These are phyloP conservation scores for Leccinum subtestaceum DNA, from an alignment of 768 basidiomycete species.

Conservation along the genomic window DNA sequence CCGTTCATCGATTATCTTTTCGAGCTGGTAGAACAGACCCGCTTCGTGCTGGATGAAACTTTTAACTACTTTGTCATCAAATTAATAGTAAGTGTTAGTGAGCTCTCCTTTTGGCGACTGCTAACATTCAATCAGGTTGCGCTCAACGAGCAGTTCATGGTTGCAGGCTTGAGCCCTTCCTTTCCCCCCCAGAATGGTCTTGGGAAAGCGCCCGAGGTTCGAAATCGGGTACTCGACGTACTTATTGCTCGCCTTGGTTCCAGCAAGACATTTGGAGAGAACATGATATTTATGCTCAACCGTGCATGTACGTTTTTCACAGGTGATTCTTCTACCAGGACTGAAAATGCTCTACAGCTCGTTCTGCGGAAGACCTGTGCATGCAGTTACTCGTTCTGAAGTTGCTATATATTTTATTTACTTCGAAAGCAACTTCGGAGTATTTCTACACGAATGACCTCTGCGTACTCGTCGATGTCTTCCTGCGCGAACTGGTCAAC, in stretches of 20 bases:
- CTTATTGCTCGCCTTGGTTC: constrained; percentile 80
- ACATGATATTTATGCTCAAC: constrained; percentile 99
- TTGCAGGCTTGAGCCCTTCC: constrained; percentile 55
- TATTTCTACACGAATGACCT: constrained; percentile 99
- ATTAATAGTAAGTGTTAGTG: constrained; percentile 62
- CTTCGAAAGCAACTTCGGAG: constrained; percentile 87
- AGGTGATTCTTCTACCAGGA: not conserved
- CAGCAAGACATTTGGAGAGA: constrained; percentile 96
- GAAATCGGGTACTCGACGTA: constrained; percentile 80
- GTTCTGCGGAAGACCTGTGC: constrained; percentile 86
- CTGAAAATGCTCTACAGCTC: constrained; percentile 47
- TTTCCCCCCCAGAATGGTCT: constrained; percentile 23
- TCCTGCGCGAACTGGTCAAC: constrained; percentile 89
- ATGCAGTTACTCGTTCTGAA: constrained; percentile 95
- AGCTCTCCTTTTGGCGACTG: not conserved
- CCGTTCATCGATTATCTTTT: constrained; percentile 86
- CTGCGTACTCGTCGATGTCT: constrained; percentile 94
- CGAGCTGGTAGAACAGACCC: constrained; percentile 90
- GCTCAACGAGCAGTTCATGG: constrained; percentile 99
- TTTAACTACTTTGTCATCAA: constrained; percentile 97
- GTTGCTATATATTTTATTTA: constrained; percentile 91
- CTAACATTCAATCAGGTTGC: constrained; percentile 59
- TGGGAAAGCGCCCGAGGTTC: constrained; percentile 38
- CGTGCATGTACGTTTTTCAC: constrained; percentile 69
- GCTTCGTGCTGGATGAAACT: constrained; percentile 82